These are phyloP conservation scores for Rosa multiflora DNA, from an alignment of 306 rosid species.

Conservation along the genomic window DNA sequence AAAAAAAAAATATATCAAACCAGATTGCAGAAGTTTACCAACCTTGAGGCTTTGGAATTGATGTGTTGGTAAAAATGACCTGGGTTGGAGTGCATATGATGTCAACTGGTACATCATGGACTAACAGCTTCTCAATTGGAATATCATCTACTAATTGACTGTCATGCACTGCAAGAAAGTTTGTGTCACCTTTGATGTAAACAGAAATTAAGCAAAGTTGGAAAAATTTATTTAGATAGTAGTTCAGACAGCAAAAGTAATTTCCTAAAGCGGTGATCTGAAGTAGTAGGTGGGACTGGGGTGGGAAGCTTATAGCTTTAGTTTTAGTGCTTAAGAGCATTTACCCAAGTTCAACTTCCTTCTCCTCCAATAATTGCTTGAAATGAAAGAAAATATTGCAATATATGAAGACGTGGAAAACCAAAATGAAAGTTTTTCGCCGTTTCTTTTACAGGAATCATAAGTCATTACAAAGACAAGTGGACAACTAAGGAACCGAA, in stretches of 20 bases:
- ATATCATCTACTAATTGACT: slow-evolving; percentile 86
- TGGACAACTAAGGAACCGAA: neutral
- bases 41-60: no score
- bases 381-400: neutral
- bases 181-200: slow-evolving; percentile 6
- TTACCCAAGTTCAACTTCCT: neutral
- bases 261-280: neutral
- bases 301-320: neutral
- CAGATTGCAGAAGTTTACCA: no score
- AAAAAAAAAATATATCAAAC: no score
- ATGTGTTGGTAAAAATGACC: no score
- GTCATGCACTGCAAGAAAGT: slow-evolving; percentile 65
- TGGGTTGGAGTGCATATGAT: no score
- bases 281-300: neutral
- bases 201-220: slow-evolving; percentile 1
- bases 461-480: neutral
- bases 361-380: neutral
- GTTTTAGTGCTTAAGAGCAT: neutral
- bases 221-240: neutral
- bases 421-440: neutral
- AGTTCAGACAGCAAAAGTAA: neutral
- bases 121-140: slow-evolving; percentile 69
- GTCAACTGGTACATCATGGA: slow-evolving; percentile 95
- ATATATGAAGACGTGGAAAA: neutral
- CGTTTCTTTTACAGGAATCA: neutral